Conservation (phyloP, 2,329 filamentous ascomycete species). For the Beauveria scarabaeidicola region DNA sequence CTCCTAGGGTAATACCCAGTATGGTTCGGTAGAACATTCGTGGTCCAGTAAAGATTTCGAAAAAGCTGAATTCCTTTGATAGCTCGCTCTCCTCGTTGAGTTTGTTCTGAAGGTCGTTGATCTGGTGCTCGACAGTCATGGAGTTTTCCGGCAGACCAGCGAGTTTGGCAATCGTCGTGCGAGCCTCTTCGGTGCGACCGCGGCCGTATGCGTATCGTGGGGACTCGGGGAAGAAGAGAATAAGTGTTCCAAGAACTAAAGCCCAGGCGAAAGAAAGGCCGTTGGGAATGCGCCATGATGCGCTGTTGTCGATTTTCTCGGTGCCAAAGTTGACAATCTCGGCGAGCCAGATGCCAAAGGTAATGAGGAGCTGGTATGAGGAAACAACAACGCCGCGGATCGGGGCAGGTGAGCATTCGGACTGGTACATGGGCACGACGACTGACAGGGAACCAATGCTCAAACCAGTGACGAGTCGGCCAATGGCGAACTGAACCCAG, state of each 20-base stretch:
- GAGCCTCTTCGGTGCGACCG: conserved; percentile 39
- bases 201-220: conserved; percentile 42
- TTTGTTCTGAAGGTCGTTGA: conserved; percentile 44
- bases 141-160: conserved; percentile 33
- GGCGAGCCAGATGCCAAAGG: conserved; percentile 54
- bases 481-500: conserved; percentile 59
- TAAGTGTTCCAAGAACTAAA: conserved; percentile 39
- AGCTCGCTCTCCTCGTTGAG: conserved; percentile 37
- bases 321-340: conserved; percentile 57
- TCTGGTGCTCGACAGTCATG: conserved; percentile 36
- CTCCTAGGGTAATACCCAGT: conserved; percentile 54
- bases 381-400: conserved; percentile 56
- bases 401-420: conserved; percentile 55
- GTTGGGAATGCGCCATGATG: conserved; percentile 56
- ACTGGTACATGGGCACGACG: conserved; percentile 60
- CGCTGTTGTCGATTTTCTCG: conserved; percentile 32
- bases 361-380: conserved; percentile 62
- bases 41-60: conserved; percentile 59
- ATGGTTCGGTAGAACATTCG: conserved; percentile 57
- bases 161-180: conserved; percentile 38
- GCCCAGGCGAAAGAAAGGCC: conserved; percentile 49
- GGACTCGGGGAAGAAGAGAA: conserved; percentile 46
- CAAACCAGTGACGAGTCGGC: conserved; percentile 56
- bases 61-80: conserved; percentile 38
- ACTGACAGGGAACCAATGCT: conserved; percentile 58